Conservation (phyloP, 176 grass and related monocot genomes). For the Carex myosuroides region DNA sequence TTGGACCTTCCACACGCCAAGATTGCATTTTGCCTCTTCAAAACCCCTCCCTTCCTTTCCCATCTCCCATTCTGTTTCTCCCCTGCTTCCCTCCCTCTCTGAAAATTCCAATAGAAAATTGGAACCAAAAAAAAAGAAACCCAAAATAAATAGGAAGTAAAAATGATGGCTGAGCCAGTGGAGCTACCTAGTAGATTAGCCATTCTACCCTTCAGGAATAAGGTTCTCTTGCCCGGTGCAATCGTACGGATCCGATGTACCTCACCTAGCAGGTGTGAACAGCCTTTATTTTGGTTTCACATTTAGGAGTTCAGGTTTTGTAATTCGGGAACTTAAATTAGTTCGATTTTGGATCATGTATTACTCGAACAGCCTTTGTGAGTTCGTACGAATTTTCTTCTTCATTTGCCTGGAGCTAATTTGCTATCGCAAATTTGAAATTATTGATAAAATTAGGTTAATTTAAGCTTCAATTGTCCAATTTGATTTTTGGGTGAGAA, state of each 20-base stretch:
- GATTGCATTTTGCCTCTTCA: conserved; percentile 19
- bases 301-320: conserved; percentile 6
- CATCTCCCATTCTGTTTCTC: conserved; percentile 5
- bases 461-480: not conserved
- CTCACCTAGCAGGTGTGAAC: conserved; percentile 72
- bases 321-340: not conserved
- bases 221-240: conserved; percentile 86
- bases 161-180: conserved; percentile 64
- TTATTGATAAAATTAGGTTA: not conserved
- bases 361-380: not conserved
- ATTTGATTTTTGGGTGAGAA: conserved; percentile 6
- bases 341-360: not conserved
- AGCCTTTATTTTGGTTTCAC: not conserved
- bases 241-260: conserved; percentile 96
- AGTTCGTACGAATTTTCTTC: not conserved
- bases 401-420: not conserved
- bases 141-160: not conserved
- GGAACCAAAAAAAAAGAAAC: not conserved
- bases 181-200: conserved; percentile 79
- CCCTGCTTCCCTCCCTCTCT: not conserved
- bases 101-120: not conserved
- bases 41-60: not conserved
- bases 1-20: conserved; percentile 13
- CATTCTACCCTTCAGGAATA: conserved; percentile 94
- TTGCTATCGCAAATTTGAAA: not conserved